Percentiles rank a stretch among this genome's conserved stretches.
Conservation (phyloP, 2,329 filamentous ascomycete genomes). For the Xylaria arbuscula region DNA sequence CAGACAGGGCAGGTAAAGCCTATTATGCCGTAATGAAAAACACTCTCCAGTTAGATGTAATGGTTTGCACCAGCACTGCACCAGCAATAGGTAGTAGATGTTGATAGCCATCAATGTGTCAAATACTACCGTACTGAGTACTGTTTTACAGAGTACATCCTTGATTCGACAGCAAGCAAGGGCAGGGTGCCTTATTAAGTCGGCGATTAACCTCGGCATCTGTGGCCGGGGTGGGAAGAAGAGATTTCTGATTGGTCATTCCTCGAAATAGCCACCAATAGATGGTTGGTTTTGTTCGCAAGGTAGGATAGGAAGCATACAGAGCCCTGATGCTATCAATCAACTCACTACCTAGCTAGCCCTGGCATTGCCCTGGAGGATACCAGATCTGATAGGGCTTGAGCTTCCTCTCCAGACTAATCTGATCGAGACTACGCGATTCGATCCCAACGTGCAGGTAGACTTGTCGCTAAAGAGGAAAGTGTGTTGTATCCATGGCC, state of each 20-base stretch:
- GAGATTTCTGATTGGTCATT: constrained; percentile 22
- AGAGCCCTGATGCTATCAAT: neutral
- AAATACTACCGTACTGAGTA: constrained; percentile 11
- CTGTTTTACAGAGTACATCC: neutral
- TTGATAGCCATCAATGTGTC: neutral
- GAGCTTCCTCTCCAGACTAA: neutral
- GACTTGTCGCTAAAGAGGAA: constrained; percentile 15
- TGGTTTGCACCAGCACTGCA: neutral
- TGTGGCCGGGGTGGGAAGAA: neutral
- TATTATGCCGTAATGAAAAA: neutral
- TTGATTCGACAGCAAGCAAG: constrained; percentile 8
- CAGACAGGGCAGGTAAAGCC: neutral
- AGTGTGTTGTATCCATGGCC: constrained; percentile 2
- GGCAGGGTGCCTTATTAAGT: constrained; percentile 20
- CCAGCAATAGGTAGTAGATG: neutral
- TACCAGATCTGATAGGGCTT: constrained; percentile 11
- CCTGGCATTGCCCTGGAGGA: neutral
- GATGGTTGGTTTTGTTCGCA: neutral
- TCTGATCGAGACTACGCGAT: neutral
- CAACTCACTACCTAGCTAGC: neutral
- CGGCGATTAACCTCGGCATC: constrained; percentile 31
- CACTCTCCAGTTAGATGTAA: neutral
- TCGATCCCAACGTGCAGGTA: constrained; percentile 6
- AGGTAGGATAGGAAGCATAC: neutral
- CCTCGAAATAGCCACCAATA: constrained; percentile 18